These are phyloP conservation scores for Trichomonas tenax DNA, from an alignment of 208 protist species.

Conservation along the genomic window DNA sequence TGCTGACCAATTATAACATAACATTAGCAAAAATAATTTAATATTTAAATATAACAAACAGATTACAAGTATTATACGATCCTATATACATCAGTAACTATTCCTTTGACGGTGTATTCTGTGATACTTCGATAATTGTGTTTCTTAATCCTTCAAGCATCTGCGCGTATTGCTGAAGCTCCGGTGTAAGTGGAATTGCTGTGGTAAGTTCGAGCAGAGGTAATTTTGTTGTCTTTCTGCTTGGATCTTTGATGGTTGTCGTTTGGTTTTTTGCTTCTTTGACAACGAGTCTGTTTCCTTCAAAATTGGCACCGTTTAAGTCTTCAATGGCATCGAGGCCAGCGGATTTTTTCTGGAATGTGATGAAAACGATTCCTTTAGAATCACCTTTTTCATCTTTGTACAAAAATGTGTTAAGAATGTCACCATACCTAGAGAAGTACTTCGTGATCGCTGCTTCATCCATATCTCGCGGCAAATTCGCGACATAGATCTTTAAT, in stretches of 20 bases:
- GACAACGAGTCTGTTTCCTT: not conserved
- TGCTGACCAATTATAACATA: too few species aligned
- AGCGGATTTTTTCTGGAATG: not conserved
- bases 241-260: not conserved
- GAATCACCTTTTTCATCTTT: not conserved
- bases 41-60: too few species aligned
- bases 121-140: not conserved
- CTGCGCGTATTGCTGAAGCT: not conserved
- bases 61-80: too few species aligned
- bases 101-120: not conserved
- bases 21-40: too few species aligned
- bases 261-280: not conserved
- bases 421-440: not conserved
- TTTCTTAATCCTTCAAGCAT: not conserved
- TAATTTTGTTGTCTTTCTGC: not conserved
- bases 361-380: not conserved
- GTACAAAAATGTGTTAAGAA: not conserved
- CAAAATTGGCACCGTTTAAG: not conserved
- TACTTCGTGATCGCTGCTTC: not conserved
- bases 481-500: not conserved
- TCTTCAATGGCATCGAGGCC: not conserved
- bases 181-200: not conserved
- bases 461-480: not conserved
- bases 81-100: too few species aligned
- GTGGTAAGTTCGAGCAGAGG: not conserved